A percentile compares a stretch with the other conserved stretches of the same genome.
phyloP scores from a whole-genome alignment of 2,329 filamentous ascomycete species.

The Fusarium lateritium region DNA sequence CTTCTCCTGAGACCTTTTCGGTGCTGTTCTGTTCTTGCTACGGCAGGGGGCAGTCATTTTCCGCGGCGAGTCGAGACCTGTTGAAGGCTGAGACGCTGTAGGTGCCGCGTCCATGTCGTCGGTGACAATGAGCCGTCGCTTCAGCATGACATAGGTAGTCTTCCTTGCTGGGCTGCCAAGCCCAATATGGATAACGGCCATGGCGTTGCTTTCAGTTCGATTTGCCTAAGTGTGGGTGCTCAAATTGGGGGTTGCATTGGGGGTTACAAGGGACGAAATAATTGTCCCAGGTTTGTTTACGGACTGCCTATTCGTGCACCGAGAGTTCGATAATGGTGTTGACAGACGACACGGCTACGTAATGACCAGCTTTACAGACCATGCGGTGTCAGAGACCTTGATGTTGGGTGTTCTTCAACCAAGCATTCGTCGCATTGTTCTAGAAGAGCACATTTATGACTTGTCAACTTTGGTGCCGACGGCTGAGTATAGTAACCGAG shows the following conservation, averaged over 20 bases:
- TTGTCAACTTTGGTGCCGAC: conserved; percentile 2
- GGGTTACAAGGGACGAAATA: neutral
- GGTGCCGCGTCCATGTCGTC: conserved; percentile 47
- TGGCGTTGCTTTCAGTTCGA: conserved; percentile 14
- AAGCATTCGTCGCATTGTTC: conserved; percentile 15
- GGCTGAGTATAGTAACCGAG: neutral
- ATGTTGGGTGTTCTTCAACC: neutral
- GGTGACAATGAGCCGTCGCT: conserved; percentile 37
- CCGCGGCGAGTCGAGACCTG: conserved; percentile 21
- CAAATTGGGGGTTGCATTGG: conserved; percentile 7
- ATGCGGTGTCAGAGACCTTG: too few relatives aligned
- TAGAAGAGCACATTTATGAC: conserved; percentile 27
- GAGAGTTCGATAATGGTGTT: conserved; percentile 10
- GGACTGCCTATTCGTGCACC: conserved; percentile 18
- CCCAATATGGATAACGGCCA: conserved; percentile 11
- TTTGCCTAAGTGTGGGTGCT: neutral
- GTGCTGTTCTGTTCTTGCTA: neutral
- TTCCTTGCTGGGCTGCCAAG: conserved; percentile 36
- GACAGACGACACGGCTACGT: neutral
- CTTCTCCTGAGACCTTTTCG: conserved; percentile 19
- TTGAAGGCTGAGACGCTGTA: conserved; percentile 38
- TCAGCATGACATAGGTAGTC: conserved; percentile 43
- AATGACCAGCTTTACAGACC: neutral
- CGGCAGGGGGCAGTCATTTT: conserved; percentile 13
- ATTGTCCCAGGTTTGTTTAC: neutral